Conservation (phyloP, 148 eudicot genomes). For the Cornus controversa region DNA sequence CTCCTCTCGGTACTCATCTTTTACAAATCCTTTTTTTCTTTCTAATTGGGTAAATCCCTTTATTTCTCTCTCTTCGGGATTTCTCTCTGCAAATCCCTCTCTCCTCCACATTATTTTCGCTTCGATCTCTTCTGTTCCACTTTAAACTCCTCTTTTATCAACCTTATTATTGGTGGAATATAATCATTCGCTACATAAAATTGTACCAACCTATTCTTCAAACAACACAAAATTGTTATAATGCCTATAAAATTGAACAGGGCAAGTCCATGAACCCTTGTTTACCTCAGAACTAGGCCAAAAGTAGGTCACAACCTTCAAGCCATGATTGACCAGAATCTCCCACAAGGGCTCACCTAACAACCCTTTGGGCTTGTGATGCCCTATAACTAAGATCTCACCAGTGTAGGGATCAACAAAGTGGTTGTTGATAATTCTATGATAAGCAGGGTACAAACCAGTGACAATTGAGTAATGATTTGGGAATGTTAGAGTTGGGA, state of each 20-base stretch:
- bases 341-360: constrained; percentile 72
- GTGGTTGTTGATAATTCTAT: constrained; percentile 56
- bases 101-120: constrained; percentile 65
- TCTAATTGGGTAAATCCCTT: too few relatives aligned
- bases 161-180: constrained; percentile 68
- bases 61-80: too few relatives aligned
- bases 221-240: constrained; percentile 66
- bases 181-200: constrained; percentile 55
- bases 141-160: constrained; percentile 58
- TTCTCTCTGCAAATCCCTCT: too few relatives aligned
- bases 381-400: constrained; percentile 44
- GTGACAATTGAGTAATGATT: constrained; percentile 72
- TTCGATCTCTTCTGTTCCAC: constrained; percentile 47
- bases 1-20: too few relatives aligned
- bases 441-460: constrained; percentile 62
- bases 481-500: too few relatives aligned
- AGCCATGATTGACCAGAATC: constrained; percentile 48
- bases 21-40: too few relatives aligned
- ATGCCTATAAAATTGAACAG: constrained; percentile 30
- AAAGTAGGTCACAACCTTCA: constrained; percentile 55
- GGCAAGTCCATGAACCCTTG: constrained; percentile 55
- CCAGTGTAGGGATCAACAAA: constrained; percentile 43
- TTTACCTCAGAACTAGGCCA: too few relatives aligned
- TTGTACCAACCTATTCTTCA: constrained; percentile 56
- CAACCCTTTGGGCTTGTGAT: constrained; percentile 76